Conservation (phyloP, 73 alveolate genomes). For the Halteria grandinella region DNA sequence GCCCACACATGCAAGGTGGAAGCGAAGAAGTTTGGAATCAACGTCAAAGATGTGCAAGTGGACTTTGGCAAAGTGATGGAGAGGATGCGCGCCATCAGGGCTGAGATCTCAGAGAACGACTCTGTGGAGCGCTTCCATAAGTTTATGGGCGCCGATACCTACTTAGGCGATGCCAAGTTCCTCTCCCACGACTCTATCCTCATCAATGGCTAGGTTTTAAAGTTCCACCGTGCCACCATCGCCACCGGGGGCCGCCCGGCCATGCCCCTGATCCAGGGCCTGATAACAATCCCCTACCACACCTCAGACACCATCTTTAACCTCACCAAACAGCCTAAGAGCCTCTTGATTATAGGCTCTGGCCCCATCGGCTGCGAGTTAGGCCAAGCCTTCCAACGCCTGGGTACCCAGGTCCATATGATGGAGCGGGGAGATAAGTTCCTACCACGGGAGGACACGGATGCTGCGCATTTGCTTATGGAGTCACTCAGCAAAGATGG, state of each 20-base stretch:
- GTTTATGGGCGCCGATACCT: constrained; percentile 62
- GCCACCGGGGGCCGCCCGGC: constrained; percentile 74
- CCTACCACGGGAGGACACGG: constrained; percentile 70
- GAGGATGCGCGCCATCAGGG: constrained; percentile 68
- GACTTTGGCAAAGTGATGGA: constrained; percentile 76
- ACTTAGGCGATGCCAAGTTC: constrained; percentile 69
- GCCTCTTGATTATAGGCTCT: constrained; percentile 61
- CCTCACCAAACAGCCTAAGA: constrained; percentile 66
- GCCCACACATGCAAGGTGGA: constrained; percentile 63
- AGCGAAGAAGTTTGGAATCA: constrained; percentile 53
- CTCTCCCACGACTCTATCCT: constrained; percentile 15
- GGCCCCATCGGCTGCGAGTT: constrained; percentile 87
- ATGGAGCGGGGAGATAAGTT: constrained; percentile 32
- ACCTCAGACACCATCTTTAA: constrained; percentile 80
- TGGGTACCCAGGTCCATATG: constrained; percentile 68
- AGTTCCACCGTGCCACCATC: constrained; percentile 48
- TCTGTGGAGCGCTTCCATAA: constrained; percentile 54
- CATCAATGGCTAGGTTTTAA: constrained; percentile 32
- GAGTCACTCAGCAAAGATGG: constrained; percentile 51
- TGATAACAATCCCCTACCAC: constrained; percentile 46
- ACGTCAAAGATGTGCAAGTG: constrained; percentile 18
- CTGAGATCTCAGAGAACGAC: constrained; percentile 69
- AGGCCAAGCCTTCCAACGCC: constrained; percentile 74
- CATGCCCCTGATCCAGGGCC: constrained; percentile 55
- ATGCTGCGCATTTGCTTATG: constrained; percentile 52